Base-by-base conservation (phyloP, 1,284 basidiomycete genomes). In the Ganoderma meredithae region DNA sequence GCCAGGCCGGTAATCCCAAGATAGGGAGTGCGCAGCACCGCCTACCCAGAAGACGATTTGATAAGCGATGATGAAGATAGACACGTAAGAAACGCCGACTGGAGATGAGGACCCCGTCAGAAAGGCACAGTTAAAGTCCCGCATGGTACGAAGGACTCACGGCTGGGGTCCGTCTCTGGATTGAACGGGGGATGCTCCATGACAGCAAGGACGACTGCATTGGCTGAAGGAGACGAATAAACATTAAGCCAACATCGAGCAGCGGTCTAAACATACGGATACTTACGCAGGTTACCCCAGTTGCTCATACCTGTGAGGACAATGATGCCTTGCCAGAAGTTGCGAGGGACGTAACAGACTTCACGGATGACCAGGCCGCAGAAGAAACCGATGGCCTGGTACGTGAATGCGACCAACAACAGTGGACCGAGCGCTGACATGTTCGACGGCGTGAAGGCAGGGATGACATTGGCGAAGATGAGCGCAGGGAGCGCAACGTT, bases 181-280 rank as follows among this genome's bases (percentile, higher is more conserved):
- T 86, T 74, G 73, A 87, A 87, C 0, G 86, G 86, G 0, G 80
- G 69, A n/a, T 81, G 75, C 55, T 80, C 77, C 4, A 83, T 85
- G 15, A 87, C 78, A 2, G 83, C 83, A 61, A 84, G 77, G 0
- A 86, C 83, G 6, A 86, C 81, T 3, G 85, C 84, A 43, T 82
- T 86, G 0, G 86, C 81, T 83, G 68, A 3, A 40, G 4, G 55
- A 40, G n/a, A 17, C 33, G 64, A 44, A 3, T 43, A 33, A n/a
- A 61, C 25, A 5, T 9, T 9, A 13, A 10, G 12, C 17, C 31
- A 13, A 33, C 3, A 12, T 19, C 2, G 52, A 27, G 12, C 31
- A 43, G 2, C 3, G 31, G 33, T 22, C 10, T 5, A 3, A 5
- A 12, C 56, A 4, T 12, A 22, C 19, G 22, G 40, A 59, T 13